These are phyloP conservation scores for Penicillium salamii DNA, from an alignment of 495 filamentous ascomycete genomes.

Conservation along the genomic window DNA sequence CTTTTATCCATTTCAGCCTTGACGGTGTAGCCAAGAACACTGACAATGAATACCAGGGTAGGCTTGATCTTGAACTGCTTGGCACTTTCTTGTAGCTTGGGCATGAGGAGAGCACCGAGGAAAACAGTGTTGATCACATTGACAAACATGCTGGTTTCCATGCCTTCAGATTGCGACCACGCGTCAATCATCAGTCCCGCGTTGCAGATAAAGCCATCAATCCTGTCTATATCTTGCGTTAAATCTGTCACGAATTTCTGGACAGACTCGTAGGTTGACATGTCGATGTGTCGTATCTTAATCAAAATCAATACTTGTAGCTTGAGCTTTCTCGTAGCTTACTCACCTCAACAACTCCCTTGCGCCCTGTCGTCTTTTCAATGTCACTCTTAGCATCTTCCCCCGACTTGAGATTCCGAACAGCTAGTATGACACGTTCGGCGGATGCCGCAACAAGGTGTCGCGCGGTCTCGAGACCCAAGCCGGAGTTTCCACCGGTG, in stretches of 20 bases:
- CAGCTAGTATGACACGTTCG: constrained; percentile 46
- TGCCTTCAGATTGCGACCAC: constrained; percentile 4
- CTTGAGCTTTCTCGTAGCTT: not conserved
- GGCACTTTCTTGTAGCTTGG: constrained; percentile 15
- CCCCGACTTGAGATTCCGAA: constrained; percentile 44
- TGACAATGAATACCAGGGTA: constrained; percentile 9
- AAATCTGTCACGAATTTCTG: constrained; percentile 19
- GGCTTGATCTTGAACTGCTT: constrained; percentile 8
- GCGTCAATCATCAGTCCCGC: constrained; percentile 8
- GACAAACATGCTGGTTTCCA: constrained; percentile 5
- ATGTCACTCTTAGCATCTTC: constrained; percentile 29
- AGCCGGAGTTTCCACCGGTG: constrained; percentile 27
- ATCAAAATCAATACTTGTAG: not conserved
- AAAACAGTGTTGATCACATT: constrained; percentile 17
- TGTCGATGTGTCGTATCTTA: constrained; percentile 24
- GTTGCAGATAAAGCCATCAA: constrained; percentile 18
- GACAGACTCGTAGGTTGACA: constrained; percentile 21
- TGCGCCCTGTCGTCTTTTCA: constrained; percentile 13
- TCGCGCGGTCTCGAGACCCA: constrained; percentile 28
- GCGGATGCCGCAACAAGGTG: constrained; percentile 21
- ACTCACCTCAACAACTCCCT: not conserved
- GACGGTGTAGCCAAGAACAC: constrained; percentile 15
- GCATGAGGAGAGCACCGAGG: constrained; percentile 10
- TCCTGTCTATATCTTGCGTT: constrained; percentile 8
- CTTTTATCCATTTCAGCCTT: constrained; percentile 18